Evolutionary conservation across 176 grass and related monocot genomes (phyloP).

Genomic region (Aegilops umbellulata): DNA sequence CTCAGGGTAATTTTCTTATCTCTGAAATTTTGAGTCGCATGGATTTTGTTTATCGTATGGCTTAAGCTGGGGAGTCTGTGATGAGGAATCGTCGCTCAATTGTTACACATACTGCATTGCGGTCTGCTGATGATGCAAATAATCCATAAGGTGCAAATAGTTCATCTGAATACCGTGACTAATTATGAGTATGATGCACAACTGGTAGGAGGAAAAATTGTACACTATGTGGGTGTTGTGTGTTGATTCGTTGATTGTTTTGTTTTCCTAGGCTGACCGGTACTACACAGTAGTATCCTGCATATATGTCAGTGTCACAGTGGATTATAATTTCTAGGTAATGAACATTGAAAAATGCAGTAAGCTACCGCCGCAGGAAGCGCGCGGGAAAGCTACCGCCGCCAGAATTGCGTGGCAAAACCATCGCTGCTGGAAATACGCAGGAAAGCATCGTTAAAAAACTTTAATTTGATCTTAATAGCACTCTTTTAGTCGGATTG

Average conservation of each 20-base stretch:
- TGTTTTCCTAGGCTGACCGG: too few relatives aligned
- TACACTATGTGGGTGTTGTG: neutral
- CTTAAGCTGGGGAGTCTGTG: neutral
- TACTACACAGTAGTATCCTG: neutral
- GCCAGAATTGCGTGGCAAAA: neutral
- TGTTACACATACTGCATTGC: neutral
- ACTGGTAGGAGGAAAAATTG: neutral
- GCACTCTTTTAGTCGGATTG: neutral
- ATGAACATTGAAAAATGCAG: neutral
- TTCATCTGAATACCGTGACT: neutral
- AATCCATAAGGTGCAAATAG: neutral
- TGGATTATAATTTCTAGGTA: slow-evolving; percentile 19
- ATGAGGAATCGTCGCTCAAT: neutral
- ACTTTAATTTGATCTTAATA: neutral
- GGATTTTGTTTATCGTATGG: neutral
- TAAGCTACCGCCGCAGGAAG: neutral
- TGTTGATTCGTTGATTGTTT: neutral
- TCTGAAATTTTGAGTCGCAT: slow-evolving; percentile 3
- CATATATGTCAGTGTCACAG: neutral
- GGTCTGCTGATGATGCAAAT: neutral
- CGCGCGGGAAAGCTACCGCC: neutral
- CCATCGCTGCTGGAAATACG: neutral
- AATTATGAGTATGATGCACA: neutral
- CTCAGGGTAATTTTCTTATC: slow-evolving; percentile 48
- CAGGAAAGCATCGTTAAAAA: neutral